Evolutionary conservation across 164 flowering plant species (phyloP), one percentile per base, ranked within the genome.

Genomic region (Tetrastigma voinierianum): DNA sequence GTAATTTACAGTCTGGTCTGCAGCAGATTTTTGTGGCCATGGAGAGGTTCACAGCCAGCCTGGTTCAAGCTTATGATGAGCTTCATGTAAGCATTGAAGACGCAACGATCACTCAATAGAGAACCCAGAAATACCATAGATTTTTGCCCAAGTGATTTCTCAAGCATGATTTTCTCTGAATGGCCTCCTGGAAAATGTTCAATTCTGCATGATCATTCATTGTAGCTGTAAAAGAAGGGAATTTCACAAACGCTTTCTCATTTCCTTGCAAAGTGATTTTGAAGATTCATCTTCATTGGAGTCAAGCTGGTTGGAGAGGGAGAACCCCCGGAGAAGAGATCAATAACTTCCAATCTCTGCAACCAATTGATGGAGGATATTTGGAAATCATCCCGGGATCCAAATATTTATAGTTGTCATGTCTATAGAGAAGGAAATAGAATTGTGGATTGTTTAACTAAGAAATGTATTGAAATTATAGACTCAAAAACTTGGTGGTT

Each of bases 1-100:
- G 10, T 40, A 48, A 70, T 48, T 25, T 76, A 10, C 71, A 61
- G 6, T 56, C 16, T 19, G 73, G 78, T n/a, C 55, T 79, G 49
- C 46, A 55, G 44, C 68, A 65, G 24, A 66, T 65, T 25, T 73
- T 79, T 21, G 47, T 45, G 53, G 73, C 76, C 43, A 24, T 76
- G 63, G 78, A 76, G 53, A 68, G 62, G 19, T 62, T 74, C 45
- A 46, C 70, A 20, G 66, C 44, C 19, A 10, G 62, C 13, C 59
- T 54, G 3, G 19, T 48, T 18, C 63, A 76, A 59, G 76, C 61
- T 48, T 76, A 76, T 52, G 74, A 71, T 32, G 65, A 70, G 47
- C 70, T 79, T 47, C 53, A 47, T 16, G 10, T 11, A 21, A 20
- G 19, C 5, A 43, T 67, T 16, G 48, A 55, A 49, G 48, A 65